Conservation (phyloP, 2,329 filamentous ascomycete genomes). For the Xylaria sp. region DNA sequence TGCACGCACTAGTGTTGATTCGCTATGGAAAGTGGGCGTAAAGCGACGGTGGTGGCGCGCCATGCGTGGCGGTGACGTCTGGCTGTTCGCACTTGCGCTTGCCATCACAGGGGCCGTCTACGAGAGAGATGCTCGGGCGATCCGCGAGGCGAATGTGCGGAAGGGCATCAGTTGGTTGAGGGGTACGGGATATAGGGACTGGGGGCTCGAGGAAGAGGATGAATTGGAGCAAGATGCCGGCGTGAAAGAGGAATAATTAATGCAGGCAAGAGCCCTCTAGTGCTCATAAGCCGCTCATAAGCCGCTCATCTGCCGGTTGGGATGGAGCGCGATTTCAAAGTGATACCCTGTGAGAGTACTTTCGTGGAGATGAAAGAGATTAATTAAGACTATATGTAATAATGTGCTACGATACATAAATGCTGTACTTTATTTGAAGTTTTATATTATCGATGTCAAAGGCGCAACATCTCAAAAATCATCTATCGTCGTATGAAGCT, state of each 20-base stretch:
- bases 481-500: background rate
- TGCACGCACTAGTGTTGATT: constrained; percentile 81
- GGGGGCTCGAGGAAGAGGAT: constrained; percentile 63
- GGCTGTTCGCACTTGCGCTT: constrained; percentile 82
- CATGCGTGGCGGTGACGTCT: constrained; percentile 82
- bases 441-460: background rate
- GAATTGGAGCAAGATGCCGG: constrained; percentile 49
- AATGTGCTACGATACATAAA: constrained; percentile 26
- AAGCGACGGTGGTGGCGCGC: constrained; percentile 91
- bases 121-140: constrained; percentile 73
- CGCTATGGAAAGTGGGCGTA: constrained; percentile 90
- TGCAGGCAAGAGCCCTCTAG: background rate
- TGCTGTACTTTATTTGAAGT: constrained; percentile 3
- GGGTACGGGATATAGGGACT: constrained; percentile 80
- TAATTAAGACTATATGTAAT: constrained; percentile 7
- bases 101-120: constrained; percentile 82
- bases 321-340: background rate
- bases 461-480: background rate
- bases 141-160: constrained; percentile 73
- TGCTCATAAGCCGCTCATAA: background rate
- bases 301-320: background rate
- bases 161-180: constrained; percentile 79
- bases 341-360: constrained; percentile 12
- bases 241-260: constrained; percentile 35
- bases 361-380: background rate